These are phyloP conservation scores for Grosmannia clavigera DNA, from an alignment of 2,329 filamentous ascomycete genomes.

Conservation along the genomic window DNA sequence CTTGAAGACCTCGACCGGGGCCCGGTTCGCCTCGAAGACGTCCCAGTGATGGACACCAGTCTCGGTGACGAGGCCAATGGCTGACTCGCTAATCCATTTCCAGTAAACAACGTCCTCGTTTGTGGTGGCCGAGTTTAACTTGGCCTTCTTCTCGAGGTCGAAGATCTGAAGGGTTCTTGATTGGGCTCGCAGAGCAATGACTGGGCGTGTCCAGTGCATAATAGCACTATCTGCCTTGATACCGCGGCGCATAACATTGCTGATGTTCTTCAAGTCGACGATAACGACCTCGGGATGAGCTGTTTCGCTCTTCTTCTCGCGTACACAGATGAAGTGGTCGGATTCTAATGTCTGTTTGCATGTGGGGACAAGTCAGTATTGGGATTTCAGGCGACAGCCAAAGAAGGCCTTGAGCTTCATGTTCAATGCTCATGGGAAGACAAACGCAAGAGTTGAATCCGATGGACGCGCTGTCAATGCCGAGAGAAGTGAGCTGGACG, in stretches of 20 bases:
- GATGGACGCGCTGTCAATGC: slow-evolving; percentile 38
- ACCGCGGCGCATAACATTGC: slow-evolving; percentile 84
- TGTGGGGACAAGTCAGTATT: slow-evolving; percentile 8
- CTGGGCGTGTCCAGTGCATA: slow-evolving; percentile 95
- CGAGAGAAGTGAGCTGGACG: slow-evolving; percentile 25
- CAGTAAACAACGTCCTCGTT: slow-evolving; percentile 96
- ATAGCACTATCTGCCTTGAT: slow-evolving; percentile 99
- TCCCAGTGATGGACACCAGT: slow-evolving; percentile 95
- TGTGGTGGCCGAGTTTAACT: slow-evolving; percentile 94
- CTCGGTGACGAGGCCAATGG: slow-evolving; percentile 82
- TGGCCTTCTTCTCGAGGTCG: slow-evolving; percentile 82
- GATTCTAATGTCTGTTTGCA: slow-evolving; percentile 98
- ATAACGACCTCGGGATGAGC: slow-evolving; percentile 91
- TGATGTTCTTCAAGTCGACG: slow-evolving; percentile 92
- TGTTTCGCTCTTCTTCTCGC: slow-evolving; percentile 79
- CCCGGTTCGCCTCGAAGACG: slow-evolving; percentile 73
- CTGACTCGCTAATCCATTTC: slow-evolving; percentile 94
- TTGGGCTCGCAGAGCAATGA: slow-evolving; percentile 94
- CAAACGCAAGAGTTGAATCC: slow-evolving; percentile 80
- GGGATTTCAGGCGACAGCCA: background rate
- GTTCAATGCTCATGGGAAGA: slow-evolving; percentile 13
- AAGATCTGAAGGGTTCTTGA: slow-evolving; percentile 94
- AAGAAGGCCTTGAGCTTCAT: background rate
- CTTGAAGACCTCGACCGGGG: slow-evolving; percentile 85
- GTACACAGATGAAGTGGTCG: slow-evolving; percentile 89